Evolutionary conservation across 305 asterid species (phyloP).

Genomic region (Rubia occidens): DNA sequence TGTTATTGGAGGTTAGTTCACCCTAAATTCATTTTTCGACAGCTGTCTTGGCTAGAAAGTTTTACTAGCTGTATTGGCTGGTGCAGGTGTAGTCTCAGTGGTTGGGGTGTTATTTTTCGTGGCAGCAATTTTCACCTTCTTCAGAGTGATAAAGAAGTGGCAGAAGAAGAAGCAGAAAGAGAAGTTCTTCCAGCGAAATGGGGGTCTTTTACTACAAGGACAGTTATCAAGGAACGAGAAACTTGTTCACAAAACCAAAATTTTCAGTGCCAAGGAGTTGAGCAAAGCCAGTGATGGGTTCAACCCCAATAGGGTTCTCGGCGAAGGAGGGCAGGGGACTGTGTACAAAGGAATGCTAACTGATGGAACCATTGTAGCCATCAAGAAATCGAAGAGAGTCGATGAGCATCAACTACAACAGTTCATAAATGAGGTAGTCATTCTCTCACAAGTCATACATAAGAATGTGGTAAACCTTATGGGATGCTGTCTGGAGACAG

Average conservation of each 20-base stretch:
- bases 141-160: background rate
- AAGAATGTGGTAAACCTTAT: background rate
- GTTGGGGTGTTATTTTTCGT: background rate
- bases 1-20: background rate
- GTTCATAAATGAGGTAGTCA: background rate
- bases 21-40: too few relatives aligned
- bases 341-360: background rate
- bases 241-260: background rate
- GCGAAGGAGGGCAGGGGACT: background rate
- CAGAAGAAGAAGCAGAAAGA: background rate
- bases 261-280: background rate
- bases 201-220: background rate
- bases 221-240: background rate
- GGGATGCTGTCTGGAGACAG: background rate
- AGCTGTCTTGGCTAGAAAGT: background rate
- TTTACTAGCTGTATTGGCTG: background rate
- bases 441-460: slow-evolving; percentile 1
- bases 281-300: background rate
- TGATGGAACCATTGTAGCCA: background rate
- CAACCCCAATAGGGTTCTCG: background rate
- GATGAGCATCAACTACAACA: background rate
- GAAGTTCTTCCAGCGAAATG: background rate
- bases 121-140: background rate
- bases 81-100: background rate
- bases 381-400: background rate